Evolutionary conservation across 148 eudicot genomes (phyloP).

Genomic region (Dysphania ambrosioides): DNA sequence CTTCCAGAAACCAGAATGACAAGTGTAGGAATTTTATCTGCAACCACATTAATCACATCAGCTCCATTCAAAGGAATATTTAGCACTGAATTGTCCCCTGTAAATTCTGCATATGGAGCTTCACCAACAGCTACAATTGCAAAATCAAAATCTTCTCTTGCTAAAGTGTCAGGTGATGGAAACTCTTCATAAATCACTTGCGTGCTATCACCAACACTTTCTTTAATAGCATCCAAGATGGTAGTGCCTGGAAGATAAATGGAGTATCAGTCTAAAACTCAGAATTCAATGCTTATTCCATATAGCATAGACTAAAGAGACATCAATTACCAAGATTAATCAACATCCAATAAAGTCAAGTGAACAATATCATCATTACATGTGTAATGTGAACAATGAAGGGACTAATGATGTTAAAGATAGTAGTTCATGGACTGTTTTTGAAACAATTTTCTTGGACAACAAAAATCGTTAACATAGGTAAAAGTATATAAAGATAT

Average conservation of each 20-base stretch:
- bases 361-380: neutral
- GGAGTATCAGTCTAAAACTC: conserved; percentile 6
- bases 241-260: conserved; percentile 59
- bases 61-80: conserved; percentile 65
- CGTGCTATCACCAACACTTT: conserved; percentile 44
- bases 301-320: neutral
- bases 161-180: conserved; percentile 63
- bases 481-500: neutral
- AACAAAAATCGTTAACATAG: neutral
- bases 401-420: neutral
- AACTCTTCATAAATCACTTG: conserved; percentile 60
- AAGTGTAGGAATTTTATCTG: conserved; percentile 68
- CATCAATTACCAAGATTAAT: neutral
- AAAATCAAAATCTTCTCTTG: conserved; percentile 48
- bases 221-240: conserved; percentile 73
- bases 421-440: neutral
- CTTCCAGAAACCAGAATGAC: conserved; percentile 76
- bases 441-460: neutral
- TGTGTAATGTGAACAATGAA: neutral
- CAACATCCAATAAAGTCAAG: neutral
- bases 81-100: conserved; percentile 69
- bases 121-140: conserved; percentile 91
- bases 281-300: neutral
- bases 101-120: conserved; percentile 70
- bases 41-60: conserved; percentile 51